phyloP scores from a whole-genome alignment of 306 rosid species.

The Cucumis hystrix region DNA sequence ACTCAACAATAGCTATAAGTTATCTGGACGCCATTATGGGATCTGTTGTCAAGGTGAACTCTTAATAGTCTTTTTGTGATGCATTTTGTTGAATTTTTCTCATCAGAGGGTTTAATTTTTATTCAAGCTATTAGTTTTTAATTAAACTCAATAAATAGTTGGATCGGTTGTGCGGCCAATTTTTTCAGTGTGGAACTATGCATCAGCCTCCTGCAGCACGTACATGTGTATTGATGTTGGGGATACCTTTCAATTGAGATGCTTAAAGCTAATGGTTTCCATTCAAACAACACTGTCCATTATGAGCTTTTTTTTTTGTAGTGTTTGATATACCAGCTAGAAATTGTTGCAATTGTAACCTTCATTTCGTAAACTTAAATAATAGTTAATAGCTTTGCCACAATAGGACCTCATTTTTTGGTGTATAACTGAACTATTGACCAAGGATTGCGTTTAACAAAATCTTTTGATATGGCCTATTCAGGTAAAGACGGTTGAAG shows the following conservation, averaged over 20 bases:
- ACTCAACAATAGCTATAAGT: conserved; percentile 50
- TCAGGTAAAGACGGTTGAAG: conserved; percentile 92
- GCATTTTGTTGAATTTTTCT: not conserved
- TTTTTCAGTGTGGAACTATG: not conserved
- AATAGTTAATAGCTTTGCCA: not conserved
- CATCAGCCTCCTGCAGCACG: not conserved
- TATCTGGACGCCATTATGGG: conserved; percentile 91
- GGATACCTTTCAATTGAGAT: not conserved
- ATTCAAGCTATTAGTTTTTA: not conserved
- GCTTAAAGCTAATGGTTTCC: not conserved
- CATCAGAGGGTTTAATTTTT: not conserved
- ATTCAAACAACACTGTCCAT: not conserved
- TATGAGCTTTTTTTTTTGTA: not conserved
- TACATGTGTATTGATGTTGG: not conserved
- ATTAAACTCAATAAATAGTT: not conserved
- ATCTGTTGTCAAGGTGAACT: conserved; percentile 46
- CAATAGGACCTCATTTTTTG: not conserved
- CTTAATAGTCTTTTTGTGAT: not conserved
- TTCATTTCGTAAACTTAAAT: not conserved
- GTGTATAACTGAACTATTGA: not conserved
- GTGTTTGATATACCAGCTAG: not conserved
- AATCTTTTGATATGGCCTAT: conserved; percentile 10
- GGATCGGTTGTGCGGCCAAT: not conserved
- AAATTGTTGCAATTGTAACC: not conserved
- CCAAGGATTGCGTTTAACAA: not conserved